phyloP scores from a whole-genome alignment of 2,329 filamentous ascomycete species.

The Helotiales sp. region DNA sequence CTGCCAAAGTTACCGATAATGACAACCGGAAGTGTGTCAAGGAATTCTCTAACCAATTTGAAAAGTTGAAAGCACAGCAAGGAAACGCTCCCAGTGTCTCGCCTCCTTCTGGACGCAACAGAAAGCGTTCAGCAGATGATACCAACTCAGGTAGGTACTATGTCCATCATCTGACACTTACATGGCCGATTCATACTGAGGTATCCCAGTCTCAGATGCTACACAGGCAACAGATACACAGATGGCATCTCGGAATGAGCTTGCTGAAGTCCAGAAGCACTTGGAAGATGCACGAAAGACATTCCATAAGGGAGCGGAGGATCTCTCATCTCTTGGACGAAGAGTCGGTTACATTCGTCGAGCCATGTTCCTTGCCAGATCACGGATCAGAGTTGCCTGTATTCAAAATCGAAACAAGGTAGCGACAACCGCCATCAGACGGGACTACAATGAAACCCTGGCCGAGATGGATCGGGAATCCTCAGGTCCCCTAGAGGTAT shows the following conservation, averaged over 20 bases:
- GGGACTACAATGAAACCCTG: slow-evolving; percentile 18
- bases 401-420: slow-evolving; percentile 25
- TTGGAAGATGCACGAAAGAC: not conserved
- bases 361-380: not conserved
- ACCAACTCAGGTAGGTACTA: not conserved
- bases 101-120: not conserved
- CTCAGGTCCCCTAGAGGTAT: slow-evolving; percentile 16
- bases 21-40: not conserved
- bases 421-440: not conserved
- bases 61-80: not conserved
- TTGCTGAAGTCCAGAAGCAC: not conserved
- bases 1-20: not conserved
- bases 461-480: slow-evolving; percentile 16
- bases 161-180: not conserved
- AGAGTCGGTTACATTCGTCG: not conserved
- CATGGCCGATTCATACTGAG: not conserved
- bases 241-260: not conserved
- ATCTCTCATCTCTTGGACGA: not conserved
- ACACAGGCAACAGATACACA: not conserved
- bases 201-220: not conserved
- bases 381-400: slow-evolving; percentile 11
- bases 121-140: not conserved
- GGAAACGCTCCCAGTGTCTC: not conserved
- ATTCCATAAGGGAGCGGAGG: not conserved
- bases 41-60: not conserved